phyloP scores from a whole-genome alignment of 2,329 filamentous ascomycete species.

The Penicillium sp. region DNA sequence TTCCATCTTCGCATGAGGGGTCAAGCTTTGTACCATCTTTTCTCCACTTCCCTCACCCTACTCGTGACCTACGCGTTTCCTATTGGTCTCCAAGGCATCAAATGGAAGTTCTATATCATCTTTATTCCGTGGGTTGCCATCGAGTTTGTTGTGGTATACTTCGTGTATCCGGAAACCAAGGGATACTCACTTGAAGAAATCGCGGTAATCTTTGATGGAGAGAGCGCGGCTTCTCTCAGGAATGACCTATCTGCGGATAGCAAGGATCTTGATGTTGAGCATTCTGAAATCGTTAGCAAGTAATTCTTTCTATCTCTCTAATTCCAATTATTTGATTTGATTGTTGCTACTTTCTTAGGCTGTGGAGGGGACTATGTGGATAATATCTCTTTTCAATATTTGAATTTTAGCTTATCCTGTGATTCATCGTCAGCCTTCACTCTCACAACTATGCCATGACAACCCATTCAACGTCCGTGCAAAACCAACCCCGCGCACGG shows the following conservation, averaged over 20 bases:
- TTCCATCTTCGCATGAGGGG: neutral
- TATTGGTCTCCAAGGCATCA: neutral
- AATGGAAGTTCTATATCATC: neutral
- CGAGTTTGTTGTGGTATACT: neutral
- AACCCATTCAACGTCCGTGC: too few species aligned
- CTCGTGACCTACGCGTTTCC: neutral
- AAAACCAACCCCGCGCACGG: too few species aligned
- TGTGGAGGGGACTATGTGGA: too few species aligned
- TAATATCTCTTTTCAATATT: too few species aligned
- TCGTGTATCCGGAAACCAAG: neutral
- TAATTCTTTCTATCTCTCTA: neutral
- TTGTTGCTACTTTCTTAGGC: too few species aligned
- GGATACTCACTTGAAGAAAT: neutral
- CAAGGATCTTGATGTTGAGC: neutral
- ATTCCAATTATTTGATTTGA: too few species aligned
- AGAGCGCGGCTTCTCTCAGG: neutral
- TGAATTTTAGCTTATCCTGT: too few species aligned
- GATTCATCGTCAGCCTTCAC: too few species aligned
- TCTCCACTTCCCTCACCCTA: neutral
- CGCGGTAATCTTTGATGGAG: neutral
- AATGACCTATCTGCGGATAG: neutral
- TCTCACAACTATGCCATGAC: too few species aligned
- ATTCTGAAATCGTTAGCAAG: neutral
- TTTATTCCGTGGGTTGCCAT: neutral
- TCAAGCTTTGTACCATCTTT: neutral